Conservation (phyloP, 495 filamentous ascomycete species). For the Aspergillus hancockii region DNA sequence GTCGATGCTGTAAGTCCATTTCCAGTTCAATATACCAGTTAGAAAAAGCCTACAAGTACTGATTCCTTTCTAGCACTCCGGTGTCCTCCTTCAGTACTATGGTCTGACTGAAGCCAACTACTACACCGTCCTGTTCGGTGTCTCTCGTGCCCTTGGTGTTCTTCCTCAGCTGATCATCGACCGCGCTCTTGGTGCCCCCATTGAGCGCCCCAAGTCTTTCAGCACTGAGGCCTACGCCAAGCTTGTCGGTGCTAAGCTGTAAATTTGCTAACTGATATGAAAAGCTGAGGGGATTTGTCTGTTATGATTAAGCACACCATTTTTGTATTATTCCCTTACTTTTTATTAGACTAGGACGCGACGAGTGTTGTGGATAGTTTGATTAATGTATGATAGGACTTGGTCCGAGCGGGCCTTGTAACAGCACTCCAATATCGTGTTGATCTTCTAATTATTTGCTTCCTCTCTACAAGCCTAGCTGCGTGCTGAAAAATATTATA, state of each 20-base stretch:
- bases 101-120: slow-evolving; percentile 97
- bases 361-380: slow-evolving; percentile 38
- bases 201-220: slow-evolving; percentile 89
- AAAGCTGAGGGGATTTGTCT: slow-evolving; percentile 12
- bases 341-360: slow-evolving; percentile 36
- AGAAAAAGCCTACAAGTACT: slow-evolving; percentile 21
- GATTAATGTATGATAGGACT: slow-evolving; percentile 52
- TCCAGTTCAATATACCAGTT: slow-evolving; percentile 7
- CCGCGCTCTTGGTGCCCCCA: slow-evolving; percentile 80
- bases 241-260: slow-evolving; percentile 88
- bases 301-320: slow-evolving; percentile 22
- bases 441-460: slow-evolving; percentile 7
- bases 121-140: slow-evolving; percentile 99
- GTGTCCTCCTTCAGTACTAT: slow-evolving; percentile 99
- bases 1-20: slow-evolving; percentile 61
- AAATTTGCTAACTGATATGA: slow-evolving; percentile 41
- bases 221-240: slow-evolving; percentile 95
- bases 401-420: slow-evolving; percentile 52
- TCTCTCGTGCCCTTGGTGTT: slow-evolving; percentile 95
- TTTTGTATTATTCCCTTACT: slow-evolving; percentile 28
- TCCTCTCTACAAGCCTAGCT: not conserved
- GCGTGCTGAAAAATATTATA: not conserved
- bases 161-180: slow-evolving; percentile 99
- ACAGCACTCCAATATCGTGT: slow-evolving; percentile 40
- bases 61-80: slow-evolving; percentile 66